Percentiles rank a stretch among this genome's conserved stretches.
Evolutionary conservation across 2,329 filamentous ascomycete species (phyloP).

Genomic region (Lasiodiplodia citricola): DNA sequence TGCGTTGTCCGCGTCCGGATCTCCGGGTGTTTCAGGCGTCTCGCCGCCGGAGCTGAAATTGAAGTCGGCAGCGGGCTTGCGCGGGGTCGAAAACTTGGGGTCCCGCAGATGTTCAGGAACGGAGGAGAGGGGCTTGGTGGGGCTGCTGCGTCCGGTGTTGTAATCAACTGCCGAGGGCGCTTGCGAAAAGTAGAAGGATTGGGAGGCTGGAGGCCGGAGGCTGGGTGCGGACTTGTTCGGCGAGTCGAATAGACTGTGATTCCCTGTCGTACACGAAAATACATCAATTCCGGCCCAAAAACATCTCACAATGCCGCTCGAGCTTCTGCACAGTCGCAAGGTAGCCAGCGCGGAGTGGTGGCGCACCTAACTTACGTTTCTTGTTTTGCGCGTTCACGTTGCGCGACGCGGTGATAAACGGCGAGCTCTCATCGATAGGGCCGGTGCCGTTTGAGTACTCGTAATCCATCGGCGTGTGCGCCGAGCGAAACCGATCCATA

Average conservation of each 20-base stretch:
- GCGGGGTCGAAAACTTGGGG: slow-evolving; percentile 44
- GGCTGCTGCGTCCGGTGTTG: slow-evolving; percentile 27
- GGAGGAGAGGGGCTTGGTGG: slow-evolving; percentile 33
- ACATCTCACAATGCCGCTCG: slow-evolving; percentile 20
- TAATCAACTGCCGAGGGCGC: slow-evolving; percentile 28
- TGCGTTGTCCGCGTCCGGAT: slow-evolving; percentile 36
- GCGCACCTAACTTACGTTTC: slow-evolving; percentile 46
- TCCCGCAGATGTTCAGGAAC: slow-evolving; percentile 34
- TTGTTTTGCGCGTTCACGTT: slow-evolving; percentile 35
- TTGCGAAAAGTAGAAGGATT: slow-evolving; percentile 55
- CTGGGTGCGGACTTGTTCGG: slow-evolving; percentile 32
- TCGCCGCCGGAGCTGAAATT: slow-evolving; percentile 56
- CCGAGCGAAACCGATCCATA: slow-evolving; percentile 23
- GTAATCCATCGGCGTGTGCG: slow-evolving; percentile 58
- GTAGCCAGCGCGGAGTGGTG: slow-evolving; percentile 49
- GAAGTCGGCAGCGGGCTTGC: slow-evolving; percentile 45
- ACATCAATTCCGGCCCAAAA: neutral
- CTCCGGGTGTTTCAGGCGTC: slow-evolving; percentile 53
- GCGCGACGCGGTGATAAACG: slow-evolving; percentile 49
- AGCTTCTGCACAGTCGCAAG: slow-evolving; percentile 35
- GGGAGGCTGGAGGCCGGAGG: slow-evolving; percentile 56
- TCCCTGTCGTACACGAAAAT: slow-evolving; percentile 36
- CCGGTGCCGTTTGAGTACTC: slow-evolving; percentile 56
- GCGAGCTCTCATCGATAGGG: slow-evolving; percentile 53
- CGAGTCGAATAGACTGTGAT: slow-evolving; percentile 25